Conservation (phyloP, 495 filamentous ascomycete species). For the Patellaria atrata region DNA sequence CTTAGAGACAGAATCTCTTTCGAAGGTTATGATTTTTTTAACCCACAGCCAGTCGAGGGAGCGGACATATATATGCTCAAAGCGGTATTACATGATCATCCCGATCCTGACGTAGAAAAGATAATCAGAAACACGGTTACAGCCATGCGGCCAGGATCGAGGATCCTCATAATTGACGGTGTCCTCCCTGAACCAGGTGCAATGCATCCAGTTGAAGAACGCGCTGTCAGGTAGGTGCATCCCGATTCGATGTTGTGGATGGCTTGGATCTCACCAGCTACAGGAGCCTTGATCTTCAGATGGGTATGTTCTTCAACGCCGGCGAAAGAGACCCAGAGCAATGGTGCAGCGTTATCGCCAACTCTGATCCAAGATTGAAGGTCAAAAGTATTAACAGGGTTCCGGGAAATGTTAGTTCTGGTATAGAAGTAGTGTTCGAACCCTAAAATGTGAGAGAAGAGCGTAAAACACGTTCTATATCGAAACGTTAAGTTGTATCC, state of each 20-base stretch:
- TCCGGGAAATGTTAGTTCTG: too few species aligned
- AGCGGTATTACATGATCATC: constrained; percentile 31
- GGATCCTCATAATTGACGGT: constrained; percentile 30
- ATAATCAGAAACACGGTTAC: constrained; percentile 27
- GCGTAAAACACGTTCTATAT: too few species aligned
- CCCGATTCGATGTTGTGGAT: too few species aligned
- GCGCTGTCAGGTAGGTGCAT: constrained; percentile 3
- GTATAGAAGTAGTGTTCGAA: too few species aligned
- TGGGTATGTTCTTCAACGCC: constrained; percentile 17
- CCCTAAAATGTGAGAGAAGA: too few species aligned
- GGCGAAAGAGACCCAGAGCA: constrained; percentile 7
- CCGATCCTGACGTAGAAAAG: constrained; percentile 19
- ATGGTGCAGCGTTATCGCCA: constrained; percentile 11
- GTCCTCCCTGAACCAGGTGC: constrained; percentile 21
- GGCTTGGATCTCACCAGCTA: too few species aligned
- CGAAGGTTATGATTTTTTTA: constrained; percentile 2
- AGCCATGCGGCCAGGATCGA: constrained; percentile 27
- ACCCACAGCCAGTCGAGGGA: constrained; percentile 17
- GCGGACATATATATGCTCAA: constrained; percentile 33
- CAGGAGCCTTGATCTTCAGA: constrained; percentile 13
- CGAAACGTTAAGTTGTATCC: too few species aligned
- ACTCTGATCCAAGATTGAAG: constrained; percentile 2
- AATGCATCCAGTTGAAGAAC: constrained; percentile 5
- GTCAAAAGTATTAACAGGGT: too few species aligned
- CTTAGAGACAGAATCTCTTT: constrained; percentile 3